Conservation (phyloP, 2,329 filamentous ascomycete genomes). For the Claviceps lovelessii region DNA sequence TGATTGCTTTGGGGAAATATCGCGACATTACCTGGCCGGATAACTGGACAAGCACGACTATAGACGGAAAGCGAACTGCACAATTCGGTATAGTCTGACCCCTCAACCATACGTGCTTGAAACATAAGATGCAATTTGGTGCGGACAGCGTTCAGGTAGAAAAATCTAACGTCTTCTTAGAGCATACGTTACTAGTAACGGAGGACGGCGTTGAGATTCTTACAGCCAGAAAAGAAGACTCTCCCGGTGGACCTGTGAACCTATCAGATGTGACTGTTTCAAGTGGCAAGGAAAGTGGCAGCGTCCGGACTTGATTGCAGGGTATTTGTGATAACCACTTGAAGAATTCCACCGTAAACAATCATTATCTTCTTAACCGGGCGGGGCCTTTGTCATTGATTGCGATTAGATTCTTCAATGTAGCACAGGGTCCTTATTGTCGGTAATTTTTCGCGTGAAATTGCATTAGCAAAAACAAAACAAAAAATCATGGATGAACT, state of each 20-base stretch:
- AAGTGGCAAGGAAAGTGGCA: constrained; percentile 4
- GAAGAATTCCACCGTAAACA: neutral
- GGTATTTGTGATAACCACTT: neutral
- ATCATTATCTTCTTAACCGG: neutral
- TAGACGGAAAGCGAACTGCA: constrained; percentile 76
- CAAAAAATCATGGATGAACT: neutral
- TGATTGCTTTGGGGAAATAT: constrained; percentile 88
- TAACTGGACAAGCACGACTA: constrained; percentile 93
- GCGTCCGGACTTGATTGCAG: neutral
- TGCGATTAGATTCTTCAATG: neutral
- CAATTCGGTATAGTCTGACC: constrained; percentile 61
- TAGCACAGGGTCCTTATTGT: neutral
- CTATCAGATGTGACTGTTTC: constrained; percentile 29
- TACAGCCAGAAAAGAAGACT: constrained; percentile 57
- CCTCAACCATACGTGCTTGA: neutral
- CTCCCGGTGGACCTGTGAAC: constrained; percentile 58
- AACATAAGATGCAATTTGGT: neutral
- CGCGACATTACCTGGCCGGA: constrained; percentile 95
- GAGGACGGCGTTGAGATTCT: constrained; percentile 70
- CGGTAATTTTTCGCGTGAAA: neutral
- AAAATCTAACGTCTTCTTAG: constrained; percentile 21
- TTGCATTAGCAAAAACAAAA: neutral
- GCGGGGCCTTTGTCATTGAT: neutral
- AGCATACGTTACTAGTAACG: constrained; percentile 73
- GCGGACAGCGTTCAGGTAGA: neutral